These are phyloP conservation scores for Calonectria pteridis DNA, from an alignment of 2,329 filamentous ascomycete species.

Conservation along the genomic window DNA sequence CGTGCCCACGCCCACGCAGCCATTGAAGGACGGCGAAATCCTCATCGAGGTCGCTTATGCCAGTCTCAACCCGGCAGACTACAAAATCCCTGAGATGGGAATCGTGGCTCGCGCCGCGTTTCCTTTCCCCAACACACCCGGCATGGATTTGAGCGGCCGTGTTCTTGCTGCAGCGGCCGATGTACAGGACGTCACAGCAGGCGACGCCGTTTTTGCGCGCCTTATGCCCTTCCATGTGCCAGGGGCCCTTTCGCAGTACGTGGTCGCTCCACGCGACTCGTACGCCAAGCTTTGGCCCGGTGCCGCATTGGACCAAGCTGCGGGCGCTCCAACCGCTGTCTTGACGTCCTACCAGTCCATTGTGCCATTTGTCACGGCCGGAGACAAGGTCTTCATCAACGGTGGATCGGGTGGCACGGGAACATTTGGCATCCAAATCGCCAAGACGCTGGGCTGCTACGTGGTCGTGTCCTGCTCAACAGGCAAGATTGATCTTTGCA, in stretches of 20 bases:
- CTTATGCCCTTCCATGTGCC: constrained; percentile 44
- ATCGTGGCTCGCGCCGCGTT: constrained; percentile 48
- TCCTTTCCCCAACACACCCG: constrained; percentile 56
- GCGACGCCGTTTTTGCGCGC: constrained; percentile 60
- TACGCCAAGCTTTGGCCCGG: constrained; percentile 55
- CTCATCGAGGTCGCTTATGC: constrained; percentile 58
- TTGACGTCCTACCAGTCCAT: constrained; percentile 64
- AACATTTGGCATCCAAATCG: constrained; percentile 72
- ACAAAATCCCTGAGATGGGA: constrained; percentile 58
- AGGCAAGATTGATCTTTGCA: constrained; percentile 68
- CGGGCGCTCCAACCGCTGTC: constrained; percentile 57
- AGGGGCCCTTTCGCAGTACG: constrained; percentile 60
- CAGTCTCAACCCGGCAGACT: constrained; percentile 62
- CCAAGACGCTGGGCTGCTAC: constrained; percentile 70
- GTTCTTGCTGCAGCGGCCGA: constrained; percentile 53
- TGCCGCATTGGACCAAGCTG: constrained; percentile 56
- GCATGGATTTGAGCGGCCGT: constrained; percentile 65
- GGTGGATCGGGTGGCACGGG: constrained; percentile 75
- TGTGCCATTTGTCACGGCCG: constrained; percentile 59
- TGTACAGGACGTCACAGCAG: constrained; percentile 48
- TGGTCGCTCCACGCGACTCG: constrained; percentile 48
- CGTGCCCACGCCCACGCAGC: constrained; percentile 33
- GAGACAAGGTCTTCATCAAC: constrained; percentile 73
- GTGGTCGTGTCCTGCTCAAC: constrained; percentile 73
- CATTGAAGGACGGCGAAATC: constrained; percentile 47